A percentile compares a stretch with the other conserved stretches of the same genome.
phyloP scores from a whole-genome alignment of 306 rosid genomes.

The Aeschynomene evenia region DNA sequence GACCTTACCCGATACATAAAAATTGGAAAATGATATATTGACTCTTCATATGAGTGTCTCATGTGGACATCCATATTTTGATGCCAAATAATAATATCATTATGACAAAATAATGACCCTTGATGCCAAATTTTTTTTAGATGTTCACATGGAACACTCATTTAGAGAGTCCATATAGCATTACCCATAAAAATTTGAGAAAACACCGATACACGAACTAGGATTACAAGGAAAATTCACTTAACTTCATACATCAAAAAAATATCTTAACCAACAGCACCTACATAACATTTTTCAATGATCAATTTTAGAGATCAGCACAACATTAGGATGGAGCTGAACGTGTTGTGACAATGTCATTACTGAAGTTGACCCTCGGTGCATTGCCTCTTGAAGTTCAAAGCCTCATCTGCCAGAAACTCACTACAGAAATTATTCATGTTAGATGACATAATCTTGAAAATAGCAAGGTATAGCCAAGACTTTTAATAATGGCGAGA shows the following conservation, averaged over 20 bases:
- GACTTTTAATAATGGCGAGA: background rate
- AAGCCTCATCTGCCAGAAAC: conserved; percentile 74
- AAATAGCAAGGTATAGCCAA: background rate
- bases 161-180: no score
- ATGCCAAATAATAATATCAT: no score
- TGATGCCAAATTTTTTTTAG: no score
- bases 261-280: background rate
- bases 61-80: no score
- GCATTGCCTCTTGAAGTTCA: conserved; percentile 85
- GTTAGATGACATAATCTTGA: background rate
- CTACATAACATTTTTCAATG: conserved; percentile 11
- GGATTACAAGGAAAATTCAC: background rate
- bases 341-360: conserved; percentile 1
- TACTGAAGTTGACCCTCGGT: conserved; percentile 54
- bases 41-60: no score
- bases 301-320: background rate
- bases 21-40: background rate
- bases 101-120: no score
- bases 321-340: background rate
- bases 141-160: no score
- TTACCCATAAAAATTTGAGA: background rate
- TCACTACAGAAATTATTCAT: conserved; percentile 48
- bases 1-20: background rate
- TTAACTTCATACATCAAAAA: background rate
- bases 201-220: no score